Evolutionary conservation across 108 stramenopile species (phyloP).

Genomic region (Parietichytrium sp.): DNA sequence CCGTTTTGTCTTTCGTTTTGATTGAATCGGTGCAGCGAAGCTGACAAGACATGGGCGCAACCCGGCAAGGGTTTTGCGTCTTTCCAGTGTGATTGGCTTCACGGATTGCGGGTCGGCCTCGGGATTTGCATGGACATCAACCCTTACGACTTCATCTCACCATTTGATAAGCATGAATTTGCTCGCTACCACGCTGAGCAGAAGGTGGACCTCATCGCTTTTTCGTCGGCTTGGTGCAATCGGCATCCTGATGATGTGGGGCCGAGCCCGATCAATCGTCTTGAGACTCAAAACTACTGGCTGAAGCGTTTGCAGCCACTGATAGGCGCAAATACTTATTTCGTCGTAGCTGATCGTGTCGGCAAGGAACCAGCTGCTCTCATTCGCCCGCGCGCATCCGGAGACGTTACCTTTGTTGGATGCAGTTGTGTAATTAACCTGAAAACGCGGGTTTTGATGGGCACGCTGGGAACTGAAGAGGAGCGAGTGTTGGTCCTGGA

Average conservation of each 20-base stretch:
- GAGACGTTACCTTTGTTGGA: constrained; percentile 7
- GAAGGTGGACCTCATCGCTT: not conserved
- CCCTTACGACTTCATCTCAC: not conserved
- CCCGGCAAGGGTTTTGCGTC: not conserved
- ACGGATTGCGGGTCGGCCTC: not conserved
- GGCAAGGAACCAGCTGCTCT: not conserved
- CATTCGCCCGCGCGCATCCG: not conserved
- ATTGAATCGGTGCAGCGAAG: not conserved
- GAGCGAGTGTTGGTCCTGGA: not conserved
- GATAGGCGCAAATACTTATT: not conserved
- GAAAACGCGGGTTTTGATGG: not conserved
- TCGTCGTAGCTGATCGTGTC: constrained; percentile 17
- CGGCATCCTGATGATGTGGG: not conserved
- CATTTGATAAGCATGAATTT: not conserved
- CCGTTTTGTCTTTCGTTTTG: not conserved
- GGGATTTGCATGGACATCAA: constrained; percentile 40
- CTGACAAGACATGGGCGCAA: not conserved
- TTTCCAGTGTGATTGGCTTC: constrained; percentile 3
- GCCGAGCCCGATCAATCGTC: not conserved
- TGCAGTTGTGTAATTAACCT: constrained; percentile 19
- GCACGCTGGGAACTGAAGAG: not conserved
- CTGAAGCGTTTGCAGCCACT: not conserved
- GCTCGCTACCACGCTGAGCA: not conserved
- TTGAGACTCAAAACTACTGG: constrained; percentile 29
- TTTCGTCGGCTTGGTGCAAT: constrained; percentile 28